Evolutionary conservation across 768 basidiomycete genomes (phyloP), one percentile per base, ranked within the genome.

Genomic region (Boletus barrowsii): DNA sequence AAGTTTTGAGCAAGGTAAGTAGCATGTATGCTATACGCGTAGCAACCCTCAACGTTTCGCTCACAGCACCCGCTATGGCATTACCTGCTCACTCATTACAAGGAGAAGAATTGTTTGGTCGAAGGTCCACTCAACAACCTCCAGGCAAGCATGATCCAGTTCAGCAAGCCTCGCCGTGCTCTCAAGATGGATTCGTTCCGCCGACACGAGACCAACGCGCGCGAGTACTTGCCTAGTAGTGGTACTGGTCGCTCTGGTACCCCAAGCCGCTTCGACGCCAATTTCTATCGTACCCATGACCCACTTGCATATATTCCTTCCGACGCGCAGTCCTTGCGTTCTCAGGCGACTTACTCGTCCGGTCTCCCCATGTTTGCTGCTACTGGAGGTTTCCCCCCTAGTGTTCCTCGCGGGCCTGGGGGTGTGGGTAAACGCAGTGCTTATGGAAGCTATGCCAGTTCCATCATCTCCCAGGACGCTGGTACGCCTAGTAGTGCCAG

Each of bases 81-180:
- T 66, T 94, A 94, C 72, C 85, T 99, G 45, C 80, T 99, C 54
- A 98, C 94, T 2, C 97, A 99, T 68, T 99, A 96, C 83, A 98
- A 98, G 76, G 97, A 98, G 75, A 92, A 89, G 71, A 83, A 77
- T 49, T 87, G 84, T 63, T 85, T 99, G 49, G 97, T 99, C 29
- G 97, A 99, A 68, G 97, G 97, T 2, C 93, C 97, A 3, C 78
- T 99, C 43, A 98, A 84, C 72, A 98, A 99, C 73, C 76, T 99
- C 35, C 97, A 98, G 69, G 79, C 93, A 7, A 96, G 93, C 73
- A 96, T 99, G 95, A 99, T 99, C 56, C 97, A 98, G 69, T 98
- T 99, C 78, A 94, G 92, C 80, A 95, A 97, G 74, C 97, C 97
- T 32, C 84, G 93, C 53, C 87, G 93, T 50, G 83, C 93, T 5